These are phyloP conservation scores for Pisolithus albus DNA, from an alignment of 768 basidiomycete genomes.

Conservation along the genomic window DNA sequence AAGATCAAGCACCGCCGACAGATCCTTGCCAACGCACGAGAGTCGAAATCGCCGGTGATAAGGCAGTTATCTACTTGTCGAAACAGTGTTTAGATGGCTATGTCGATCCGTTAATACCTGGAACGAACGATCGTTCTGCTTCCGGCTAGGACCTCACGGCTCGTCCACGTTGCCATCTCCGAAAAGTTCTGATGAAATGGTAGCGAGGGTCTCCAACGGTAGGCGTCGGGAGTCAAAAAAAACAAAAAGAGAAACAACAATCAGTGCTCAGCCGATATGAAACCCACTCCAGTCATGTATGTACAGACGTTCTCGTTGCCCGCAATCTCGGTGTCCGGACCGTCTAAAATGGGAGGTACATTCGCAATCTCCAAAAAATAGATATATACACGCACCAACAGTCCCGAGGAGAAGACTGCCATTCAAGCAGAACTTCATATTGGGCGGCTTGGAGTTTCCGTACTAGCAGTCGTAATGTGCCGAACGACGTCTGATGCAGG, in stretches of 20 bases:
- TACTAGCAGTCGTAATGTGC: slow-evolving; percentile 96
- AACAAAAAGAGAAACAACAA: slow-evolving; percentile 58
- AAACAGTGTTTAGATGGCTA: slow-evolving; percentile 67
- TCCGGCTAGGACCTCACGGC: slow-evolving; percentile 46
- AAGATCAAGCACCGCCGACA: neutral
- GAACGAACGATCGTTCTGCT: slow-evolving; percentile 3
- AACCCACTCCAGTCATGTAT: slow-evolving; percentile 26
- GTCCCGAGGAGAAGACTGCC: slow-evolving; percentile 87
- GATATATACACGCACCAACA: slow-evolving; percentile 41
- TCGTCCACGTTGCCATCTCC: slow-evolving; percentile 77
- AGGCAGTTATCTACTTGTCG: slow-evolving; percentile 73
- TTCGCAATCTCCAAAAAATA: neutral
- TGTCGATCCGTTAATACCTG: slow-evolving; percentile 13
- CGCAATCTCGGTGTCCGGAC: slow-evolving; percentile 96
- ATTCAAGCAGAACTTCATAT: slow-evolving; percentile 88
- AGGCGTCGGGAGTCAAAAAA: slow-evolving; percentile 84
- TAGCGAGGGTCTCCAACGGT: slow-evolving; percentile 83
- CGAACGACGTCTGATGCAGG: slow-evolving; percentile 93
- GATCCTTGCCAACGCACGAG: slow-evolving; percentile 46
- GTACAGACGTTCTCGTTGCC: slow-evolving; percentile 89
- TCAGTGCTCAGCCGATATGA: neutral
- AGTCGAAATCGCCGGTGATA: slow-evolving; percentile 90
- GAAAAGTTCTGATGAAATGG: slow-evolving; percentile 75
- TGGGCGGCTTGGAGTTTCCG: slow-evolving; percentile 78
- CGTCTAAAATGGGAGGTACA: slow-evolving; percentile 42